These are phyloP conservation scores for Penicillium sp. DNA, from an alignment of 2,329 filamentous ascomycete species.

Conservation along the genomic window DNA sequence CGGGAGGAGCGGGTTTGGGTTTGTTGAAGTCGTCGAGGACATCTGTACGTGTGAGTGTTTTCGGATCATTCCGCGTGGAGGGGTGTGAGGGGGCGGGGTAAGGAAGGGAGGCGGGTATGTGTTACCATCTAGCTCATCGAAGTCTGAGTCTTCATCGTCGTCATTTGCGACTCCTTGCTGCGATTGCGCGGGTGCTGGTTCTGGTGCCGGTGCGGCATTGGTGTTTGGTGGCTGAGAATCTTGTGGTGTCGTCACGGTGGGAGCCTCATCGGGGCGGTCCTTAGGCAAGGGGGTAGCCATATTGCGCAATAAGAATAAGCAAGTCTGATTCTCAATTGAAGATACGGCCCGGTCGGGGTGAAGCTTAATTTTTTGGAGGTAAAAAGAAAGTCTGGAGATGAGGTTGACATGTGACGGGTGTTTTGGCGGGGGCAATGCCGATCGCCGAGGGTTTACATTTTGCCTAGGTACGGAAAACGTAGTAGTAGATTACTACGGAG, in stretches of 20 bases:
- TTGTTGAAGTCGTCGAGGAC: conserved; percentile 85
- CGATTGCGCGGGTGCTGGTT: neutral
- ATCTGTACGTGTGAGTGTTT: conserved; percentile 41
- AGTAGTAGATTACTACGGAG: neutral
- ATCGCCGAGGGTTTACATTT: conserved; percentile 17
- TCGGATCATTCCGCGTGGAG: neutral
- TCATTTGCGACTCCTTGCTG: conserved; percentile 26
- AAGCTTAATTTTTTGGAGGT: neutral
- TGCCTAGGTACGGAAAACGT: neutral
- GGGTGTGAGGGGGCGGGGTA: neutral
- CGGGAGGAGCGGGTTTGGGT: conserved; percentile 36
- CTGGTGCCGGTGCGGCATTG: neutral
- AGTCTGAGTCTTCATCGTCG: conserved; percentile 76
- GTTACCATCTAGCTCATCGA: conserved; percentile 83
- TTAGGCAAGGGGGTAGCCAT: neutral
- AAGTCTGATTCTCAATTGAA: neutral
- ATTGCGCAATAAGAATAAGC: neutral
- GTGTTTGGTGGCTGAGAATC: neutral
- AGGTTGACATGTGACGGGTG: conserved; percentile 19
- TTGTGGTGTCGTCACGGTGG: neutral
- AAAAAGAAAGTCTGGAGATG: conserved; percentile 5
- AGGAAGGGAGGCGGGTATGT: neutral
- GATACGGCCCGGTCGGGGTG: neutral
- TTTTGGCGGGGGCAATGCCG: conserved; percentile 22
- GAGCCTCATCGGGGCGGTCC: neutral